These are phyloP conservation scores for Lasiodiplodia sp. DNA, from an alignment of 2,329 filamentous ascomycete genomes.

Conservation along the genomic window DNA sequence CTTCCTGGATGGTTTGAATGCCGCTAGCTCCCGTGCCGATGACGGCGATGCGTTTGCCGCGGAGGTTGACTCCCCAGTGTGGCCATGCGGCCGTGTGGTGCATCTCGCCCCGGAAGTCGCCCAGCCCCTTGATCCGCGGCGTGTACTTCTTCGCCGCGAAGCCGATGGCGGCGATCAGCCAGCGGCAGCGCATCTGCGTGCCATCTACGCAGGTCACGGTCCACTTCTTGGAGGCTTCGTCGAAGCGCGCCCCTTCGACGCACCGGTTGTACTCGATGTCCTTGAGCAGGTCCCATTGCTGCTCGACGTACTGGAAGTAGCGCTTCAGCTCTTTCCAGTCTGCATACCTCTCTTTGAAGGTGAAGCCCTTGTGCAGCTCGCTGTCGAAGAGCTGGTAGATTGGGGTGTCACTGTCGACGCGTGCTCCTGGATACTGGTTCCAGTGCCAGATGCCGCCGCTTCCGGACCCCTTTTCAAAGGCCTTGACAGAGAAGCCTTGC, in stretches of 20 bases:
- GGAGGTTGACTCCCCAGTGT: conserved; percentile 23
- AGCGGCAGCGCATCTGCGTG: conserved; percentile 52
- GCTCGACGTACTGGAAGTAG: conserved; percentile 40
- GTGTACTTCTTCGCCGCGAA: conserved; percentile 38
- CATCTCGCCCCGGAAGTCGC: conserved; percentile 24
- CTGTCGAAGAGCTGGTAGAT: conserved; percentile 43
- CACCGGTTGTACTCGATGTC: conserved; percentile 51
- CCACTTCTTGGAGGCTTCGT: conserved; percentile 39
- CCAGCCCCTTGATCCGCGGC: conserved; percentile 44
- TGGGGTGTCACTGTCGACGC: conserved; percentile 41
- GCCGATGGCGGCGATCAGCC: conserved; percentile 55
- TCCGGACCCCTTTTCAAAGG: conserved; percentile 38
- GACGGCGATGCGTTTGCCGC: conserved; percentile 28
- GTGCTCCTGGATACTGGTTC: conserved; percentile 44
- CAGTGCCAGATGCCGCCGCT: conserved; percentile 48
- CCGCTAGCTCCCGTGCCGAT: conserved; percentile 29
- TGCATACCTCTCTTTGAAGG: conserved; percentile 35
- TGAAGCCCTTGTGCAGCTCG: conserved; percentile 38
- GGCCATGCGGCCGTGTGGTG: conserved; percentile 24
- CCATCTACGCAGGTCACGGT: conserved; percentile 55
- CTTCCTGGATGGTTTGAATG: conserved; percentile 34
- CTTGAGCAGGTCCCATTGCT: conserved; percentile 35
- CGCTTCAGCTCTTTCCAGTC: conserved; percentile 37
- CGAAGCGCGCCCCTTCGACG: conserved; percentile 53
- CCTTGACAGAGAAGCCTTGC: conserved; percentile 35